Base-by-base conservation (phyloP, 352 stramenopile genomes). In the Globisporangium takayamanum region DNA sequence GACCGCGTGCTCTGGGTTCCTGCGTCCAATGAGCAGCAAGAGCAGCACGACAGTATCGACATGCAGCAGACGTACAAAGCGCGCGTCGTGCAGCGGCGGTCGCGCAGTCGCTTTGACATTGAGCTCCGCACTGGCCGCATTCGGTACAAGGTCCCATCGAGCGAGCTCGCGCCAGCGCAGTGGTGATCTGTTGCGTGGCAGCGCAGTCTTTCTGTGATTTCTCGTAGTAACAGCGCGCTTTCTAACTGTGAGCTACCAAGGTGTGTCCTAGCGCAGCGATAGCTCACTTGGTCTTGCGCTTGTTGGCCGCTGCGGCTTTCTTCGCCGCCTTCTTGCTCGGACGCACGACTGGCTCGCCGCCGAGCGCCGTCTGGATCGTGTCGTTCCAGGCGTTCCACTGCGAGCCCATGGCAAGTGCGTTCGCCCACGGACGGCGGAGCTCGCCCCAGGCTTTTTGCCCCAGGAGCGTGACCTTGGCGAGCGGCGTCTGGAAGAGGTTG, bases 361-460 rank as follows among this genome's bases (percentile, higher is more conserved):
- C 70, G 11, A 94, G 64, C 30, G 80, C 81, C 14, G 72, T 76
- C 70, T 76, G 69, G 67, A 94, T 84, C 53, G 84, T 94, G 63
- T 88, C 76, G 65, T 87, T 94, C 80, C 81, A 94, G 47, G 70
- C 70, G 50, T 79, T 84, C 53, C 80, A 88, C 64, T 90, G 81
- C 56, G 66, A 68, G 66, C 73, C 77, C 64, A 90, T 78, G 56
- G 80, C 63, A 53, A 73, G 84, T 33, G 76, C 74, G 65, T 89
- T 79, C 52, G 55, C 53, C 84, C 84, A 93, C 20, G 84, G 84
- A 30, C 84, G 80, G 61, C 81, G 79, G 47, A 92, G 65, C 12
- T 93, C 82, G 46, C 84, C 83, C 84, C 84, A 93, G 18, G 84
- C 76, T 12, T 74, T 72, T 51, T 94, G 64, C 0, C 73, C 71